Conservation (phyloP, 1,284 basidiomycete species). For the Kwoniella shivajii region DNA sequence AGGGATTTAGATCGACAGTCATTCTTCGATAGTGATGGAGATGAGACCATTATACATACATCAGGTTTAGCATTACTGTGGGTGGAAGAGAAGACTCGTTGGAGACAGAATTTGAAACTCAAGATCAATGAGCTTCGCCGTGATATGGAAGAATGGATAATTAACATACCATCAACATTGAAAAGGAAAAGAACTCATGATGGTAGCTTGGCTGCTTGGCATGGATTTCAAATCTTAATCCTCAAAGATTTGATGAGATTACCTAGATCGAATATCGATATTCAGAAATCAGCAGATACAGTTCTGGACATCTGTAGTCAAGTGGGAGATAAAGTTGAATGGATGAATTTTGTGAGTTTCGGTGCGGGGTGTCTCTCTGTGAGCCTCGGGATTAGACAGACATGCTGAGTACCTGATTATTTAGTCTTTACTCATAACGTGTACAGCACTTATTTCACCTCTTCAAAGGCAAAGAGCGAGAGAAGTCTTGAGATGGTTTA, state of each 20-base stretch:
- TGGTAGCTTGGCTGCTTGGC: conserved; percentile 42
- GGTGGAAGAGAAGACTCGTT: conserved; percentile 1
- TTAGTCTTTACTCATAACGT: conserved; percentile 38
- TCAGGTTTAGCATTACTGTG: background rate
- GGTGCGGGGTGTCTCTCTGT: too few species aligned
- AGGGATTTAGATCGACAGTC: conserved; percentile 7
- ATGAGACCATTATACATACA: background rate
- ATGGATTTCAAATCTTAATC: conserved; percentile 39
- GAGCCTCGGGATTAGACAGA: too few species aligned
- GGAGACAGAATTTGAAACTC: background rate
- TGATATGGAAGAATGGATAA: conserved; percentile 12
- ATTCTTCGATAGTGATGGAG: too few species aligned
- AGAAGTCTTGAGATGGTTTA: conserved; percentile 39
- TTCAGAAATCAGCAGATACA: conserved; percentile 35
- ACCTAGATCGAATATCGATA: conserved; percentile 24
- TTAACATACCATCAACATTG: conserved; percentile 1
- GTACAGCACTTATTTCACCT: conserved; percentile 26
- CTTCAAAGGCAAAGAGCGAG: conserved; percentile 29
- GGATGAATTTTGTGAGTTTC: conserved; percentile 47
- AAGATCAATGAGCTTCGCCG: conserved; percentile 10
- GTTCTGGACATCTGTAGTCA: conserved; percentile 38
- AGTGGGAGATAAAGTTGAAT: conserved; percentile 48
- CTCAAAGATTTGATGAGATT: conserved; percentile 33
- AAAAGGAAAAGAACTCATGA: conserved; percentile 31
- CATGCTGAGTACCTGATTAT: background rate